These are phyloP conservation scores for Graphilbum ipis-grandicollis DNA, from an alignment of 2,329 filamentous ascomycete species.

Conservation along the genomic window DNA sequence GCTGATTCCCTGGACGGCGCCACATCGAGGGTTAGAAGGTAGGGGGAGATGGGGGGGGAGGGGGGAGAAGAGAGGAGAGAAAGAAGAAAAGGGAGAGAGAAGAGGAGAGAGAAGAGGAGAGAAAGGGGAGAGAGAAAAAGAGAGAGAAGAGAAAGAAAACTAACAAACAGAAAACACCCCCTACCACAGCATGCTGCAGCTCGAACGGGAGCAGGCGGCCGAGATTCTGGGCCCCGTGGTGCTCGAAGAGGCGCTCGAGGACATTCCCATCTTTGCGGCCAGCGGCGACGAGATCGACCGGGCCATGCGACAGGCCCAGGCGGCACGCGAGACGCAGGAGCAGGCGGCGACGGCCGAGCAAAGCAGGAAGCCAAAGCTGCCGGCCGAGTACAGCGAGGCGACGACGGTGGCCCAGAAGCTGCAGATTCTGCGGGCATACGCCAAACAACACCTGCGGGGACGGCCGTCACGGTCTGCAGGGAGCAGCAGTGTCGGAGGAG, in stretches of 20 bases:
- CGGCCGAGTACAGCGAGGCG: constrained; percentile 23
- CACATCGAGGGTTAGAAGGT: constrained; percentile 39
- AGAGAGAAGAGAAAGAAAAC: too few species aligned
- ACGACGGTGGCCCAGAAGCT: constrained; percentile 31
- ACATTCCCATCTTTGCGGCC: constrained; percentile 39
- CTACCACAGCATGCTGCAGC: constrained; percentile 39
- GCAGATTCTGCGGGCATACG: constrained; percentile 23
- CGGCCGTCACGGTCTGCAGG: too few species aligned
- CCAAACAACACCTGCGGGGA: constrained; percentile 10
- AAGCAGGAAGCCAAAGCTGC: constrained; percentile 15
- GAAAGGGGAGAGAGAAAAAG: too few species aligned
- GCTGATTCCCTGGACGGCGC: constrained; percentile 41
- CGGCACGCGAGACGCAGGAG: constrained; percentile 13
- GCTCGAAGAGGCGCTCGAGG: constrained; percentile 32
- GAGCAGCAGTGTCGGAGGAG: too few species aligned
- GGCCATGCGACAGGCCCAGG: constrained; percentile 24
- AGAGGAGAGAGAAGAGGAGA: constrained; percentile 18
- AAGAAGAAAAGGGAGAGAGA: too few species aligned
- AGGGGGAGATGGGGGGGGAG: constrained; percentile 1
- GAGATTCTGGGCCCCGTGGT: constrained; percentile 37
- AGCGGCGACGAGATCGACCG: constrained; percentile 25
- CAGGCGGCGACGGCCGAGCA: constrained; percentile 15
- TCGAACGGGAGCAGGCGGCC: constrained; percentile 34
- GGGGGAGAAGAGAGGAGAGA: too few species aligned
- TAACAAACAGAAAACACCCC: constrained; percentile 28